Evolutionary conservation across 2,329 filamentous ascomycete genomes (phyloP).

Genomic region (Cadophora malorum): DNA sequence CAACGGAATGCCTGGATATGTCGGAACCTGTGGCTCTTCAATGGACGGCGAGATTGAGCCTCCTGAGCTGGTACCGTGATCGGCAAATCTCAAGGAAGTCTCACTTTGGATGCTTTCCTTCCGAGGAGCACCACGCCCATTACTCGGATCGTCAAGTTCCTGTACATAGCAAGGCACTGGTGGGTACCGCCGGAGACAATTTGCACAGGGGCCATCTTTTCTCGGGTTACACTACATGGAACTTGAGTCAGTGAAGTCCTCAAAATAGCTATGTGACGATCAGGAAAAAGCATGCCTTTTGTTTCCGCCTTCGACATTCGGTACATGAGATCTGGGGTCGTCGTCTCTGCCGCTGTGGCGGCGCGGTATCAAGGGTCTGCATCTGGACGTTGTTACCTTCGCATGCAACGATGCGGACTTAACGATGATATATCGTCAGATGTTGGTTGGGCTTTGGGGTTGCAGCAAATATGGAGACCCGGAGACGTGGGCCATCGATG

Average conservation of each 20-base stretch:
- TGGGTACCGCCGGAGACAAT: constrained; percentile 30
- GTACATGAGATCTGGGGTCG: constrained; percentile 27
- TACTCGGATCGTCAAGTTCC: constrained; percentile 1
- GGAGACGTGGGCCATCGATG: not conserved
- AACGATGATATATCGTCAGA: constrained; percentile 6
- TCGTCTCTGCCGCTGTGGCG: constrained; percentile 19
- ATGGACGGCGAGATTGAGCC: not conserved
- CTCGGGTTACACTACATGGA: constrained; percentile 26
- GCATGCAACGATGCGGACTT: constrained; percentile 13
- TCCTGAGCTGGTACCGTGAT: constrained; percentile 8
- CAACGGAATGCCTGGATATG: constrained; percentile 1
- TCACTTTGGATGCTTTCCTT: not conserved
- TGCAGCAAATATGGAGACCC: constrained; percentile 10
- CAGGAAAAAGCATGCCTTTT: constrained; percentile 24
- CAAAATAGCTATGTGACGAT: not conserved
- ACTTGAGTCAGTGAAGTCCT: not conserved
- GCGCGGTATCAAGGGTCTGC: not conserved
- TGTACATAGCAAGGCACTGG: constrained; percentile 26
- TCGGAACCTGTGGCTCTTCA: not conserved
- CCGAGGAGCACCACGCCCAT: not conserved
- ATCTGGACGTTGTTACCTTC: constrained; percentile 2
- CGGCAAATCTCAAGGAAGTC: not conserved
- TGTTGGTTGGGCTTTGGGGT: constrained; percentile 2
- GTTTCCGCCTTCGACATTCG: constrained; percentile 29
- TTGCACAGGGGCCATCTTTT: constrained; percentile 27